These are phyloP conservation scores for Phytophthora agathidicida DNA, from an alignment of 352 stramenopile genomes.

Conservation along the genomic window DNA sequence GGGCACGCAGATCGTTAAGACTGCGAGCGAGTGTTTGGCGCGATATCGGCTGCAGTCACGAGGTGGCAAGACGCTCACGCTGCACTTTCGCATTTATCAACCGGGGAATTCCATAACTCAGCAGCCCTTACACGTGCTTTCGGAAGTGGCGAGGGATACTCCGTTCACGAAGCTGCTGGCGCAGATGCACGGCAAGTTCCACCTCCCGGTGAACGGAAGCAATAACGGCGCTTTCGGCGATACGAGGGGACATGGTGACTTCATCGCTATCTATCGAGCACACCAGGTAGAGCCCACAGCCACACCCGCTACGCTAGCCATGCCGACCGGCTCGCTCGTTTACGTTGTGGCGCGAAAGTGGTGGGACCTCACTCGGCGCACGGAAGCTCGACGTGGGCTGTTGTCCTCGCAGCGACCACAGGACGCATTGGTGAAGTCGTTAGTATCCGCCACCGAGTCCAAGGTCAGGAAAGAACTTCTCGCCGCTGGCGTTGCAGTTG, in stretches of 20 bases:
- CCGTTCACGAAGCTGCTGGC: conserved; percentile 37
- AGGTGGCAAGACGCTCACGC: conserved; percentile 42
- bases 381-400: conserved; percentile 53
- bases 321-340: conserved; percentile 50
- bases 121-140: conserved; percentile 28
- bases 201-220: conserved; percentile 24
- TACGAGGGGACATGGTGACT: conserved; percentile 11
- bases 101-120: conserved; percentile 16
- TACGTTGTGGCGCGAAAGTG: conserved; percentile 55
- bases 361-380: conserved; percentile 63
- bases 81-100: conserved; percentile 50
- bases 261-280: conserved; percentile 49
- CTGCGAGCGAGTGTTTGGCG: conserved; percentile 21
- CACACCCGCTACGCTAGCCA: conserved; percentile 39
- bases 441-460: conserved; percentile 47
- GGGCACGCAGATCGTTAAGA: conserved; percentile 18
- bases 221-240: conserved; percentile 15
- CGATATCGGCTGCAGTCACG: conserved; percentile 45
- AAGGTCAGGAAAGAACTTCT: conserved; percentile 47
- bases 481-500: not conserved
- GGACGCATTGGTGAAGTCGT: conserved; percentile 49
- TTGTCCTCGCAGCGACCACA: conserved; percentile 56
- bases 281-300: conserved; percentile 45
- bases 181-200: conserved; percentile 52
- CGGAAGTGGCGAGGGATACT: conserved; percentile 42